phyloP scores from a whole-genome alignment of 768 basidiomycete genomes.

The Mycena venus region DNA sequence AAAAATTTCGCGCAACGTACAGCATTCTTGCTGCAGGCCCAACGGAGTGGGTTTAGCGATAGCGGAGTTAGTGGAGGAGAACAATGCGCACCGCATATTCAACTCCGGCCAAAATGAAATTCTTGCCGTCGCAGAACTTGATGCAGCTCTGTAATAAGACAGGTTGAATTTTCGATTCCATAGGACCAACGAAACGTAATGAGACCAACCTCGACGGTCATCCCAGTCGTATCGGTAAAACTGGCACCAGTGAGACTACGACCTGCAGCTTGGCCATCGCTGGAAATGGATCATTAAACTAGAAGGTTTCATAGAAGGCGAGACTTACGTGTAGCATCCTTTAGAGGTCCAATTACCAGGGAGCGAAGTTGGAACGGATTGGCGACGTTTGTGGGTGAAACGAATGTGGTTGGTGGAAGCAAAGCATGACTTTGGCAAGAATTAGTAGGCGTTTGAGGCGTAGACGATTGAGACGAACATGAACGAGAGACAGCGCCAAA shows the following conservation, averaged over 20 bases:
- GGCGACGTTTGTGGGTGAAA: slow-evolving; percentile 48
- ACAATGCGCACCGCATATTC: slow-evolving; percentile 61
- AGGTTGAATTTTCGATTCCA: neutral
- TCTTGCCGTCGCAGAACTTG: slow-evolving; percentile 57
- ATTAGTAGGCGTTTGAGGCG: neutral
- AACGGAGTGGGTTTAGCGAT: slow-evolving; percentile 22
- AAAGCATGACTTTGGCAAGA: slow-evolving; percentile 18
- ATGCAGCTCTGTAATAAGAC: slow-evolving; percentile 49
- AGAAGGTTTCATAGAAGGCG: neutral
- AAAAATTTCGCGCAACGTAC: slow-evolving; percentile 49
- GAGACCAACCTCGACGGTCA: slow-evolving; percentile 66
- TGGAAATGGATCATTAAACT: slow-evolving; percentile 38
- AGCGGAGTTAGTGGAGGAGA: neutral
- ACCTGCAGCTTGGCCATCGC: slow-evolving; percentile 59
- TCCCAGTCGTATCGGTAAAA: slow-evolving; percentile 61
- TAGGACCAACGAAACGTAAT: neutral
- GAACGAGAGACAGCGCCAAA: slow-evolving; percentile 29
- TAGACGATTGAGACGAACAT: slow-evolving; percentile 18
- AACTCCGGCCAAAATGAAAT: slow-evolving; percentile 77
- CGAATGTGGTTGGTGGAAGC: slow-evolving; percentile 32
- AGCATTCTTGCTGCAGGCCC: slow-evolving; percentile 62
- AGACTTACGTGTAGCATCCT: slow-evolving; percentile 73
- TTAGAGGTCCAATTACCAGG: slow-evolving; percentile 69
- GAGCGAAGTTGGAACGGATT: slow-evolving; percentile 56
- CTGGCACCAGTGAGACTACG: slow-evolving; percentile 65